Evolutionary conservation across 495 filamentous ascomycete species (phyloP).

Genomic region (Aspergillus sclerotioniger): DNA sequence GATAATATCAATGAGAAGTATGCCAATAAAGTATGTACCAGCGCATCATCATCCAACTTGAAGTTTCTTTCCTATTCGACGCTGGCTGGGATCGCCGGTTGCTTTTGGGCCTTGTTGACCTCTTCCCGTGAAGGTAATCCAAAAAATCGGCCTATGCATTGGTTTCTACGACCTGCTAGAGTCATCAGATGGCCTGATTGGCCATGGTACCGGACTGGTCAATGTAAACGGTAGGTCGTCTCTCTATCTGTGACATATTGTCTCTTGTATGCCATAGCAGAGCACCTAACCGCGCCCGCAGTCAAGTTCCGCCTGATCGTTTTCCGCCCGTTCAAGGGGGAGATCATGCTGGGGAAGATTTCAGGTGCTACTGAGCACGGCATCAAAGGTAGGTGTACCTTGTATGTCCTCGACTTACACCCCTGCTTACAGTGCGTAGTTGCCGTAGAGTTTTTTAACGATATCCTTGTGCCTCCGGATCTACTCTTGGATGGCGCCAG

Average conservation of each 20-base stretch:
- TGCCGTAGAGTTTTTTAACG: constrained; percentile 83
- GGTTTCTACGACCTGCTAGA: constrained; percentile 83
- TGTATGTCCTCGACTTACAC: neutral
- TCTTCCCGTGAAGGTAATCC: constrained; percentile 49
- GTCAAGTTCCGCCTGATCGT: constrained; percentile 92
- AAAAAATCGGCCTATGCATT: constrained; percentile 87
- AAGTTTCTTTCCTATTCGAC: neutral
- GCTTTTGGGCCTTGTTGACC: no score
- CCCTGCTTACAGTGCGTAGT: constrained; percentile 48
- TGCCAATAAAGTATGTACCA: constrained; percentile 70
- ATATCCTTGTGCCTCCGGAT: constrained; percentile 73
- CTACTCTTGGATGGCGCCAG: constrained; percentile 67
- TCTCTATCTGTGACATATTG: neutral
- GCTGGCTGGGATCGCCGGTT: neutral
- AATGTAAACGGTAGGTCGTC: constrained; percentile 76
- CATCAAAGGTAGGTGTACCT: constrained; percentile 64
- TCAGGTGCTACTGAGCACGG: constrained; percentile 65
- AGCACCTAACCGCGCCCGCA: constrained; percentile 27
- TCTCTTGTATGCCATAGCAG: neutral
- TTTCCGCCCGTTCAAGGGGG: constrained; percentile 90
- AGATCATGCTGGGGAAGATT: constrained; percentile 82
- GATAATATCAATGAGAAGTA: constrained; percentile 96
- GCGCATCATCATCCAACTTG: neutral
- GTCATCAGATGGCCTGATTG: constrained; percentile 87
- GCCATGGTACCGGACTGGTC: constrained; percentile 82